A percentile compares a stretch with the other conserved stretches of the same genome.
Conservation (phyloP, 2,329 filamentous ascomycete species). For the Westerdykella ornata region DNA sequence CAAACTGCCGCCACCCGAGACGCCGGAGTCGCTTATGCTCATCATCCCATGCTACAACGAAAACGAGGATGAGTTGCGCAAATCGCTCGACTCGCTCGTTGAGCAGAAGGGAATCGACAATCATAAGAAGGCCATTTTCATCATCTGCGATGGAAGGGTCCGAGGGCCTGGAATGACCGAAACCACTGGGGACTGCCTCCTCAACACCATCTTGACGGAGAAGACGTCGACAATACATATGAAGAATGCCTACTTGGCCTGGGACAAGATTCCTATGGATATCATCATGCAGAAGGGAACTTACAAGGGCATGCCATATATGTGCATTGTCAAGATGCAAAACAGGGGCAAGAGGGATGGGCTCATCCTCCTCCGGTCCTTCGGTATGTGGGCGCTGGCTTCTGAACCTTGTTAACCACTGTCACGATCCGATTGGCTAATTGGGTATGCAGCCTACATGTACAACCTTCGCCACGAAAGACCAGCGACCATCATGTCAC, state of each 20-base stretch:
- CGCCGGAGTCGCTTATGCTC: slow-evolving; percentile 43
- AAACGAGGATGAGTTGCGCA: slow-evolving; percentile 40
- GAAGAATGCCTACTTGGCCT: slow-evolving; percentile 36
- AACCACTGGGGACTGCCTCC: slow-evolving; percentile 45
- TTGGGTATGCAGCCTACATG: slow-evolving; percentile 33
- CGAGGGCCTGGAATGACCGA: slow-evolving; percentile 45
- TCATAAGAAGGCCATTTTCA: slow-evolving; percentile 43
- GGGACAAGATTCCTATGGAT: slow-evolving; percentile 36
- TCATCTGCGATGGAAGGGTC: slow-evolving; percentile 46
- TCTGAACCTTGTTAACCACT: no score
- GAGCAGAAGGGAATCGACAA: slow-evolving; percentile 40
- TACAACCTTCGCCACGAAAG: slow-evolving; percentile 41
- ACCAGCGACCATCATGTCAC: slow-evolving; percentile 6
- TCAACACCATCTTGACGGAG: slow-evolving; percentile 41
- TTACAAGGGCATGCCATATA: slow-evolving; percentile 44
- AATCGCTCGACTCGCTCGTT: slow-evolving; percentile 44
- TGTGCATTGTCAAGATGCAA: slow-evolving; percentile 46
- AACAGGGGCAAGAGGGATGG: slow-evolving; percentile 49
- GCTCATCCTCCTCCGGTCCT: slow-evolving; percentile 46
- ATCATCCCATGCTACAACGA: slow-evolving; percentile 49
- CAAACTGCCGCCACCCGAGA: slow-evolving; percentile 1
- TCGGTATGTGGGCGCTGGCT: slow-evolving; percentile 13
- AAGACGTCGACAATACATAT: slow-evolving; percentile 28
- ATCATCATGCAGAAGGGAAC: slow-evolving; percentile 36
- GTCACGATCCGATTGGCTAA: no score